Evolutionary conservation across 2,329 filamentous ascomycete genomes (phyloP).

Genomic region (Sclerotinia spermophila): DNA sequence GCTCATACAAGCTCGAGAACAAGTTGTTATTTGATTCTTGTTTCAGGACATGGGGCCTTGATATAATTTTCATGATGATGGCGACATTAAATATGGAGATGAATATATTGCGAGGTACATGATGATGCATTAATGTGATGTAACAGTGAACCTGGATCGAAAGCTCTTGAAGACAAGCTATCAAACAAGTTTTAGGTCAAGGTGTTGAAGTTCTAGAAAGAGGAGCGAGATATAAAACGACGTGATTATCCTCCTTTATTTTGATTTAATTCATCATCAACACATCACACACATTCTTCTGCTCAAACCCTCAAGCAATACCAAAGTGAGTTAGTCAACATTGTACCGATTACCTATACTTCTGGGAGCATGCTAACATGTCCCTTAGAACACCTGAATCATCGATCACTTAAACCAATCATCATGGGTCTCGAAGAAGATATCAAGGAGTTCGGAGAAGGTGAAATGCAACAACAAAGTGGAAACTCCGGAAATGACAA

Average conservation of each 20-base stretch:
- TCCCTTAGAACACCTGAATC: not conserved
- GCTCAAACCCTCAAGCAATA: not conserved
- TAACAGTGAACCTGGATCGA: not conserved
- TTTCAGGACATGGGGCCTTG: not conserved
- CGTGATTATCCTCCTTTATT: not conserved
- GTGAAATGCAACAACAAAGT: constrained; percentile 34
- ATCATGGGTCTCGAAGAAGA: constrained; percentile 33
- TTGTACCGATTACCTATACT: not conserved
- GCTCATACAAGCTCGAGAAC: not conserved
- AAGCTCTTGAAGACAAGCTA: not conserved
- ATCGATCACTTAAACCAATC: constrained; percentile 19
- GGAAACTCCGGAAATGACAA: constrained; percentile 38
- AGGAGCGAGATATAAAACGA: not conserved
- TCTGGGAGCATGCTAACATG: not conserved
- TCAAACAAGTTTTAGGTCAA: not conserved
- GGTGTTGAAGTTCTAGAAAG: not conserved
- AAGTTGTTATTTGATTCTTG: not conserved
- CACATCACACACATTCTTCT: not conserved
- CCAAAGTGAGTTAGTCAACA: not conserved
- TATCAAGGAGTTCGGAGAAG: constrained; percentile 36
- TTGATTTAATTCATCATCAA: not conserved
- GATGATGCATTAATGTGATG: constrained; percentile 5
- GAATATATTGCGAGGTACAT: not conserved
- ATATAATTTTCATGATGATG: not conserved
- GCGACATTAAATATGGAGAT: not conserved